Percentiles rank a stretch among this genome's conserved stretches.
These are phyloP conservation scores for Talaromyces pinophilus DNA, from an alignment of 2,329 filamentous ascomycete genomes.

Conservation along the genomic window DNA sequence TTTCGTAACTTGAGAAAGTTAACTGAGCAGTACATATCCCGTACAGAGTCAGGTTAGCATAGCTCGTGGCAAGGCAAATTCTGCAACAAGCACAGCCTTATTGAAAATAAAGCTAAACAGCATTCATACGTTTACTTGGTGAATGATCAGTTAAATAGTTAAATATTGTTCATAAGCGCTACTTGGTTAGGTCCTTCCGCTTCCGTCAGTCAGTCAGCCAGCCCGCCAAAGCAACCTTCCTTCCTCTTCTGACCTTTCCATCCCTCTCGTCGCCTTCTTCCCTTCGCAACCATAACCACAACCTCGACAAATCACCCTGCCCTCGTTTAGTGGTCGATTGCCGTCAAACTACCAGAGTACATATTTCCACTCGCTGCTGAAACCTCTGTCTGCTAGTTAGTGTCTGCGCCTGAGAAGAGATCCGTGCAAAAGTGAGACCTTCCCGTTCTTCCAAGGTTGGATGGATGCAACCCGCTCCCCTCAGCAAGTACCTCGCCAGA, in stretches of 20 bases:
- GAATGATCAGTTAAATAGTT: not conserved
- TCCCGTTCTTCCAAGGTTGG: not conserved
- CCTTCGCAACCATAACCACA: not conserved
- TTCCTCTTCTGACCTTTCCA: constrained; percentile 1
- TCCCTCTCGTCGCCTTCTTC: not conserved
- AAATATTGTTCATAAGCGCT: not conserved
- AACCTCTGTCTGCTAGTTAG: not conserved
- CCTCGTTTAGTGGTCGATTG: constrained; percentile 15
- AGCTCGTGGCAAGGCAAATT: not conserved
- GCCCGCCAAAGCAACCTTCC: not conserved
- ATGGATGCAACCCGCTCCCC: not conserved
- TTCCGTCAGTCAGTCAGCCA: constrained; percentile 11
- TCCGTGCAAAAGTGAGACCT: constrained; percentile 15
- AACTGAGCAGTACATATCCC: not conserved
- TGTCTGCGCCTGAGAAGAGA: constrained; percentile 1
- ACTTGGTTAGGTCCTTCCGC: not conserved
- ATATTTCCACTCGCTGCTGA: not conserved
- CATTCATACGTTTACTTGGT: not conserved
- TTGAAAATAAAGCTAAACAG: not conserved
- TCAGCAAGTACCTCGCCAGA: not conserved
- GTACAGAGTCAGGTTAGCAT: not conserved
- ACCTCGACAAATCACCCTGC: constrained; percentile 5
- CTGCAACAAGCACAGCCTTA: constrained; percentile 1
- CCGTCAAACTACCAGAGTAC: not conserved
- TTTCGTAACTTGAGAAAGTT: not conserved